A percentile compares a stretch with the other conserved stretches of the same genome.
Conservation (phyloP, 805 yeast genomes). For the Ogataea philodendri region DNA sequence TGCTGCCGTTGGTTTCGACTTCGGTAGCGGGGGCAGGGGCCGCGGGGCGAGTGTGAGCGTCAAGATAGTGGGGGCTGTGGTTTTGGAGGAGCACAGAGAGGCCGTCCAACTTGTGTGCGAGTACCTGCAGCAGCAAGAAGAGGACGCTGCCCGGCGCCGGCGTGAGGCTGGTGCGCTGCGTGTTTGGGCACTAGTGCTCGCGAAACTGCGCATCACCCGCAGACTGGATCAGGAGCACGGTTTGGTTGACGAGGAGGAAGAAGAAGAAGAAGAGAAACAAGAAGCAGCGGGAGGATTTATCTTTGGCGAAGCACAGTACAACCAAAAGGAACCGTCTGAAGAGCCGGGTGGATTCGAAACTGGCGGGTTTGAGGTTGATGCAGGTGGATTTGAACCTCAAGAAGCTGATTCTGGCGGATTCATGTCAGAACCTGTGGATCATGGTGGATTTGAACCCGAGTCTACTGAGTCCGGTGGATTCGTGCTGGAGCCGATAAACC, state of each 20-base stretch:
- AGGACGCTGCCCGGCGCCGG: constrained; percentile 39
- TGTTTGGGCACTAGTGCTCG: constrained; percentile 52
- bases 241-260: constrained; percentile 25
- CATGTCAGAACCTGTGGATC: not conserved
- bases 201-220: constrained; percentile 46
- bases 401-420: constrained; percentile 5
- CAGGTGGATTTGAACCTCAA: constrained; percentile 11
- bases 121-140: constrained; percentile 48
- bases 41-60: constrained; percentile 54
- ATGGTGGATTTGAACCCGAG: too few species aligned
- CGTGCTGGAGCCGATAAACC: not conserved
- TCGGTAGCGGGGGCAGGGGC: constrained; percentile 41
- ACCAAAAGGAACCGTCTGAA: too few species aligned
- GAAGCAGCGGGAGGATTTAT: constrained; percentile 1
- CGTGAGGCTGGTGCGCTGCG: constrained; percentile 49
- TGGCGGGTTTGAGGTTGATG: constrained; percentile 5
- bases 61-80: constrained; percentile 70
- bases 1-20: constrained; percentile 87
- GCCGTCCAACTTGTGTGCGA: constrained; percentile 55
- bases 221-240: constrained; percentile 53
- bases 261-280: constrained; percentile 19
- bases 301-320: too few species aligned
- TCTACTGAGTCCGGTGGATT: constrained; percentile 21
- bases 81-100: constrained; percentile 58
- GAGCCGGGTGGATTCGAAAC: constrained; percentile 12